Evolutionary conservation across 495 filamentous ascomycete species (phyloP).

Genomic region (Penicillium samsonianum): DNA sequence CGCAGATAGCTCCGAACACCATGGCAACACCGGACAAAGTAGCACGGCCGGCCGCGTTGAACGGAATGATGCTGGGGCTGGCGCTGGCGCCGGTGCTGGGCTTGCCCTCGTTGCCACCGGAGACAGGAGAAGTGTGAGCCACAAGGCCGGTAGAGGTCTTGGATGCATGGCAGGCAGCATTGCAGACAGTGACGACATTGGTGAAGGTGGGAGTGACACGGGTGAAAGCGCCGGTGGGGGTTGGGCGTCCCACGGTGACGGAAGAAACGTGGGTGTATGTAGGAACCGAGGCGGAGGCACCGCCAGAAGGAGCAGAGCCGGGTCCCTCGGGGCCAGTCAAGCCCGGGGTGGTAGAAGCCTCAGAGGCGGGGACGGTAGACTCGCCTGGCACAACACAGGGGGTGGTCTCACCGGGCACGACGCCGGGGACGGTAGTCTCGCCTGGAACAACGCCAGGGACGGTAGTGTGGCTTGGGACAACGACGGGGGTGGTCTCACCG

Average conservation of each 20-base stretch:
- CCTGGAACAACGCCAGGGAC: not conserved
- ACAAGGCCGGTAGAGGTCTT: slow-evolving; percentile 10
- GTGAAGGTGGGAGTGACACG: slow-evolving; percentile 4
- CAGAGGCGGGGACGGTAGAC: not conserved
- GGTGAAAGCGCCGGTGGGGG: slow-evolving; percentile 7
- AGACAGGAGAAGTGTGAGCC: not conserved
- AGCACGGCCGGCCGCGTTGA: slow-evolving; percentile 33
- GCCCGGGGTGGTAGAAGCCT: not conserved
- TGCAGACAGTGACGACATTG: slow-evolving; percentile 14
- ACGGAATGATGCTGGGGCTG: slow-evolving; percentile 18
- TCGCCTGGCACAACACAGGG: slow-evolving; percentile 4
- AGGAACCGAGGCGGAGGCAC: not conserved
- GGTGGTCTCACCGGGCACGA: slow-evolving; percentile 8
- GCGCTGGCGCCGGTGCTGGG: slow-evolving; percentile 15
- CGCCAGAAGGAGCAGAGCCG: slow-evolving; percentile 10
- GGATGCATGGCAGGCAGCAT: slow-evolving; percentile 5
- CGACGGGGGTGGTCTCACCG: not conserved
- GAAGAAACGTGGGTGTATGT: slow-evolving; percentile 1
- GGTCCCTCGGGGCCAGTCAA: not conserved
- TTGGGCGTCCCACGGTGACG: not conserved
- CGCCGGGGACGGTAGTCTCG: slow-evolving; percentile 23
- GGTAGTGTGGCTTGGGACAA: not conserved
- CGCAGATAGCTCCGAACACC: slow-evolving; percentile 26
- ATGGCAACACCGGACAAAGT: slow-evolving; percentile 30
- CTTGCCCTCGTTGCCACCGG: not conserved